A percentile compares a stretch with the other conserved stretches of the same genome.
These are phyloP conservation scores for Aspergillus ochraceoroseus DNA, from an alignment of 2,329 filamentous ascomycete species.

Conservation along the genomic window DNA sequence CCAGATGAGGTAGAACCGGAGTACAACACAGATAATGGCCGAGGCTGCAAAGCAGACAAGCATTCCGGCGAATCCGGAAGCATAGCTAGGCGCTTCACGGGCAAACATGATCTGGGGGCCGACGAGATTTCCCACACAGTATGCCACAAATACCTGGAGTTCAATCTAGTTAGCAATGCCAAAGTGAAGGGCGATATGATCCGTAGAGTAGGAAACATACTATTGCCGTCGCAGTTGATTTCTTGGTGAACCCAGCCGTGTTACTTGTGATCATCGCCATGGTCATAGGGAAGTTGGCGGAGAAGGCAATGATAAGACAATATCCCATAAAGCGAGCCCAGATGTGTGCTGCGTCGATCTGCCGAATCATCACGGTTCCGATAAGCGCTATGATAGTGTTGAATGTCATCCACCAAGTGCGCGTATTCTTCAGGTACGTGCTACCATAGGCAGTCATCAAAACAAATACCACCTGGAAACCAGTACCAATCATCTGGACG, in stretches of 20 bases:
- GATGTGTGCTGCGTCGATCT: conserved; percentile 12
- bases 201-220: too few species aligned
- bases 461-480: conserved; percentile 36
- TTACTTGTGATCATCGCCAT: conserved; percentile 45
- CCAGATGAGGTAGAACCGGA: conserved; percentile 8
- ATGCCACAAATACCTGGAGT: conserved; percentile 37
- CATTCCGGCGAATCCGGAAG: conserved; percentile 18
- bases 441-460: conserved; percentile 5
- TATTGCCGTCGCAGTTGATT: conserved; percentile 45
- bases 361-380: conserved; percentile 22
- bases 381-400: conserved; percentile 14
- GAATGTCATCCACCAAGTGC: conserved; percentile 5
- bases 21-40: background rate
- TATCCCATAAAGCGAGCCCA: conserved; percentile 17
- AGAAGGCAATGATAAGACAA: conserved; percentile 34
- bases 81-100: conserved; percentile 36
- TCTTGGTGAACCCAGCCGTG: conserved; percentile 48
- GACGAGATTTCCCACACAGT: conserved; percentile 44
- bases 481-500: conserved; percentile 31
- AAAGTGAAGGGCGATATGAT: too few species aligned
- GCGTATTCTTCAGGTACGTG: conserved; percentile 2
- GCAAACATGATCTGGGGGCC: conserved; percentile 45
- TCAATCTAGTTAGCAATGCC: too few species aligned
- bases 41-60: conserved; percentile 8
- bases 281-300: conserved; percentile 35